Base-by-base conservation (phyloP, 169 alveolate genomes). In the Cystoisospora suis region DNA sequence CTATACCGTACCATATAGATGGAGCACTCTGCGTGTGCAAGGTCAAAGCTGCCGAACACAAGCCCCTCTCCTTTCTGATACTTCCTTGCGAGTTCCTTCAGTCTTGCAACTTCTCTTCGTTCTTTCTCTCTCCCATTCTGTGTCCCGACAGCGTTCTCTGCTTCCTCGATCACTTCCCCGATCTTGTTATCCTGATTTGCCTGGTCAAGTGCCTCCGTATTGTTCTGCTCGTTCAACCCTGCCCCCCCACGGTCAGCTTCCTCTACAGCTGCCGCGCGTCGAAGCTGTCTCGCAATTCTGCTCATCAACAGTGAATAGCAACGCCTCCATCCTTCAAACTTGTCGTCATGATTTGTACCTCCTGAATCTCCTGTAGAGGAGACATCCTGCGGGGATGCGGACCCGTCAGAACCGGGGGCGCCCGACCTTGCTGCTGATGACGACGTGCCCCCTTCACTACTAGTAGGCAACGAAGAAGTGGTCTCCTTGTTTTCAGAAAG, bases 281-380 rank as follows among this genome's bases (percentile, higher is more conserved):
- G 6, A 44, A 12, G 80, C 80, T 69, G 80, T 27, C 23, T 69
- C 46, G 46, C 80, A 29, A 69, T 47, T 5, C 9, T 17, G 15
- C 46, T 27, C 80, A 69, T 69, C 46, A 69, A 47, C 40, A 69
- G 80, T 23, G 80, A 44, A 29, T 69, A 69, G 46, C 80, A 69
- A 12, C 38, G 2, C 3, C 80, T 12, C 80, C 80, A 69, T 2
- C 80, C 80, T 5, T 3, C 23, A 23, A 29, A 29, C 34, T 5
- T 32, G 34, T 4, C 2, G 4, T 69, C 45, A 4, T 47, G 23
- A 53, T 53, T 23, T 12, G 65, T 53, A 23, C 65, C n/a, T n/a
- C n/a, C n/a, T n/a, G n/a, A n/a, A n/a, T n/a, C n/a, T n/a, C n/a
- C n/a, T n/a, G n/a, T n/a, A n/a, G n/a, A n/a, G n/a, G n/a, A n/a